Evolutionary conservation across 2,329 filamentous ascomycete species (phyloP), one percentile per base, ranked within the genome.

Genomic region (Cordyceps cicadae): DNA sequence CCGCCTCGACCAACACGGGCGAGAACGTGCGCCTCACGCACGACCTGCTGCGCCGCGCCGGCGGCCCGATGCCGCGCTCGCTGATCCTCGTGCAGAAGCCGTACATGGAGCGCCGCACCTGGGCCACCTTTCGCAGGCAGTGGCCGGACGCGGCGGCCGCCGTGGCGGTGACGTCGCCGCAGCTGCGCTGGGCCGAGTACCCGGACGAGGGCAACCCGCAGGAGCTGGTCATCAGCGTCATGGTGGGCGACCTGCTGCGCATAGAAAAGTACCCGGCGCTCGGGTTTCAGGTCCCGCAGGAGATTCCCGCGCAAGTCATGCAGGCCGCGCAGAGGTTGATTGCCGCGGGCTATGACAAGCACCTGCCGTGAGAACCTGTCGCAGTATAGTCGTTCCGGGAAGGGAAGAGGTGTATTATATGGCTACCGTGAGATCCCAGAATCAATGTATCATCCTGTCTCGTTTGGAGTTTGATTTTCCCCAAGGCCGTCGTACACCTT

Each of bases 11-110:
- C 3, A 79, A 79, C 67, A 79, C 77, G 19, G 77, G 76, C 57
- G 77, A 79, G 65, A 79, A 79, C 59, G 74, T 79, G 41, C 75
- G 75, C 12, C 77, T 77, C 63, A 78, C 76, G 17, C 66, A 75
- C 43, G 68, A 66, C 0, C 63, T 79, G 11, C 67, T 79, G 1
- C 50, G 17, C 29, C 5, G 64, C 69, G 68, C 3, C 3, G 29
- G 29, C 0, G 49, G 76, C 8, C 51, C 43, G 1, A 58, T 71
- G 0, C 58, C 62, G 1, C 62, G 66, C 34, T 73, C 69, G 2
- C 71, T 79, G 34, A 67, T 79, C 17, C 68, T 79, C 1, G 77
- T 79, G 9, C 77, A 79, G 66, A 79, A 79, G 66, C 77, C 76
- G 26, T 79, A 79, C 62, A 79, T 79, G 77, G 76, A 79, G 66